Conservation (phyloP, 352 stramenopile genomes). For the Pythium monospermum region DNA sequence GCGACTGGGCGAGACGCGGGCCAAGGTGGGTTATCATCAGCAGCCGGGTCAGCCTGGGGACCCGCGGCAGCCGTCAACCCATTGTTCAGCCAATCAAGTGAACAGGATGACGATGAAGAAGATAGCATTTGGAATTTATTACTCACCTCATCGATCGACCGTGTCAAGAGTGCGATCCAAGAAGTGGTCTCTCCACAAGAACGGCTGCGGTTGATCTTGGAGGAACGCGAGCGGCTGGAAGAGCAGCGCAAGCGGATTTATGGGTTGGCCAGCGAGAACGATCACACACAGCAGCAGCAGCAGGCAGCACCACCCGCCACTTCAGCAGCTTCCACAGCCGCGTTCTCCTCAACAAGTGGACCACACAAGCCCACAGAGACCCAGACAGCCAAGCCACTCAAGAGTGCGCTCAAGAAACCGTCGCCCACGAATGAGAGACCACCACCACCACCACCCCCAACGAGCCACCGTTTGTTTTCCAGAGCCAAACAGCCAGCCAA, state of each 20-base stretch:
- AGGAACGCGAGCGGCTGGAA: conserved; percentile 58
- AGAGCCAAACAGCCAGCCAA: background rate
- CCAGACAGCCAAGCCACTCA: conserved; percentile 11
- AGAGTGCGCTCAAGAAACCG: conserved; percentile 18
- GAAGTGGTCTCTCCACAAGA: conserved; percentile 41
- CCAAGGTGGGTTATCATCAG: conserved; percentile 5
- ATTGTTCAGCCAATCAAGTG: conserved; percentile 37
- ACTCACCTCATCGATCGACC: conserved; percentile 63
- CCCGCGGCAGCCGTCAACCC: conserved; percentile 25
- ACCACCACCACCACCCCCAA: too few species aligned
- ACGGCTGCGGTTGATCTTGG: conserved; percentile 50
- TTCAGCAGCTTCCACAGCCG: too few species aligned
- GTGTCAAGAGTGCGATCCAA: conserved; percentile 45
- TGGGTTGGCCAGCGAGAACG: background rate
- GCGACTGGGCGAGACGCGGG: conserved; percentile 27
- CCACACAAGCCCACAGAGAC: conserved; percentile 10
- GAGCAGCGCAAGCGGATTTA: conserved; percentile 48
- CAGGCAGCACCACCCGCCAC: background rate
- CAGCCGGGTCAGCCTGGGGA: conserved; percentile 9
- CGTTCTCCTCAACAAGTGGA: too few species aligned
- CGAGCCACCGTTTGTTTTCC: too few species aligned
- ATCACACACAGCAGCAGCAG: background rate
- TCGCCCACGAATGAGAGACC: too few species aligned
- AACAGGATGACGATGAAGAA: conserved; percentile 43
- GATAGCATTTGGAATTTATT: conserved; percentile 73